Conservation (phyloP, 2,329 filamentous ascomycete genomes). For the Fusarium longipes region DNA sequence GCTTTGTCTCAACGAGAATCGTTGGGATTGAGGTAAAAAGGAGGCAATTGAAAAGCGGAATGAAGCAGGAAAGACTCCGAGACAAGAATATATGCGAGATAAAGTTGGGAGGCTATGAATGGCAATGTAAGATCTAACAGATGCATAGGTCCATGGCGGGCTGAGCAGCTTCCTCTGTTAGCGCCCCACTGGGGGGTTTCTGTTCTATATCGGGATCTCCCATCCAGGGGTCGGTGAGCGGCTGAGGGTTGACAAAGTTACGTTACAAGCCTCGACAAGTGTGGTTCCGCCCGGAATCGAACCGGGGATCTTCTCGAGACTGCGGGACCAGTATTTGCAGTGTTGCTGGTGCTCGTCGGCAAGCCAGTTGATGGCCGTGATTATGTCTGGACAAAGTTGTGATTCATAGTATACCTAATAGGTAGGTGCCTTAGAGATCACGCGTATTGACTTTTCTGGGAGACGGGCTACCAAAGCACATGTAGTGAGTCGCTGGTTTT, state of each 20-base stretch:
- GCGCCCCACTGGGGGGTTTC: constrained; percentile 14
- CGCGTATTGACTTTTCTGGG: too few relatives aligned
- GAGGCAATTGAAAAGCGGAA: constrained; percentile 13
- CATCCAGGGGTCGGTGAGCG: constrained; percentile 28
- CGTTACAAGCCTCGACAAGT: neutral
- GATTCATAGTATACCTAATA: too few relatives aligned
- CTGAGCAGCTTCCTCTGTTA: constrained; percentile 26
- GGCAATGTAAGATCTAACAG: constrained; percentile 23
- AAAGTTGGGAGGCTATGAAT: constrained; percentile 3
- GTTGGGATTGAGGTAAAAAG: neutral
- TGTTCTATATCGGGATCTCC: constrained; percentile 18
- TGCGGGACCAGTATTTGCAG: constrained; percentile 3
- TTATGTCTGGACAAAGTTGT: neutral
- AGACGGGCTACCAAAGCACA: too few relatives aligned
- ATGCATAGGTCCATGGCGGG: constrained; percentile 7
- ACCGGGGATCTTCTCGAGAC: constrained; percentile 26
- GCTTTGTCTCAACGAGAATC: neutral
- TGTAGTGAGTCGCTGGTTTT: neutral
- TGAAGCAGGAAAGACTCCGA: neutral
- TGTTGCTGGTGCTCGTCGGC: neutral
- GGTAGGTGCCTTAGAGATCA: neutral
- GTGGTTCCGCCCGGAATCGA: constrained; percentile 22
- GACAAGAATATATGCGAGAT: neutral
- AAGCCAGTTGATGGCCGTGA: neutral
- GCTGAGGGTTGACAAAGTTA: constrained; percentile 2